These are phyloP conservation scores for Entomortierella chlamydospora DNA, from an alignment of 192 early-diverging fungal genomes.

Conservation along the genomic window DNA sequence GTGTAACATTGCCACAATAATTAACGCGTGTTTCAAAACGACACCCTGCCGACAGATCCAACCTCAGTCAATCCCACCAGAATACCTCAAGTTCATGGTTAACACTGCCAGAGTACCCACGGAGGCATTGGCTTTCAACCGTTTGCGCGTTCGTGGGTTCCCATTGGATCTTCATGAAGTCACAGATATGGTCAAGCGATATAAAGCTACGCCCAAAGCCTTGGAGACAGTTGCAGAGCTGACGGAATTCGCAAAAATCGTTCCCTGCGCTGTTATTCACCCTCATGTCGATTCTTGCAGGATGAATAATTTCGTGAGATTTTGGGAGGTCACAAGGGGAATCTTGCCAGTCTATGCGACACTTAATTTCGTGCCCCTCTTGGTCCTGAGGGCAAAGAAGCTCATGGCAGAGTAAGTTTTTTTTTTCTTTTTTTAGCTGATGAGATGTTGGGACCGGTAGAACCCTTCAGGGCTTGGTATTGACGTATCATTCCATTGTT, in stretches of 20 bases:
- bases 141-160: constrained; percentile 58
- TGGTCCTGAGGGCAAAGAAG: constrained; percentile 68
- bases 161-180: constrained; percentile 54
- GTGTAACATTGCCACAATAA: constrained; percentile 8
- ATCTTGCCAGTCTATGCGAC: constrained; percentile 74
- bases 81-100: constrained; percentile 71
- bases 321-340: constrained; percentile 64
- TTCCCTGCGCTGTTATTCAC: constrained; percentile 70
- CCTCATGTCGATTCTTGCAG: constrained; percentile 65
- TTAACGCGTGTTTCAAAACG: neutral
- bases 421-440: neutral
- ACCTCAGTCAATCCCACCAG: constrained; percentile 66
- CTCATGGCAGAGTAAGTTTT: constrained; percentile 67
- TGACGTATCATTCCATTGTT: neutral
- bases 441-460: neutral
- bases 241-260: constrained; percentile 51
- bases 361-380: constrained; percentile 79
- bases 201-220: constrained; percentile 55
- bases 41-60: constrained; percentile 55
- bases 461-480: neutral
- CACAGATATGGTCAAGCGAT: constrained; percentile 40
- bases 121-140: constrained; percentile 68
- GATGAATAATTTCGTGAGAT: constrained; percentile 57
- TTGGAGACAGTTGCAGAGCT: constrained; percentile 52
- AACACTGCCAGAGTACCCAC: constrained; percentile 70